Evolutionary conservation across 2,329 filamentous ascomycete species (phyloP), one percentile per base, ranked within the genome.

Genomic region (Penicillium capsulatum): DNA sequence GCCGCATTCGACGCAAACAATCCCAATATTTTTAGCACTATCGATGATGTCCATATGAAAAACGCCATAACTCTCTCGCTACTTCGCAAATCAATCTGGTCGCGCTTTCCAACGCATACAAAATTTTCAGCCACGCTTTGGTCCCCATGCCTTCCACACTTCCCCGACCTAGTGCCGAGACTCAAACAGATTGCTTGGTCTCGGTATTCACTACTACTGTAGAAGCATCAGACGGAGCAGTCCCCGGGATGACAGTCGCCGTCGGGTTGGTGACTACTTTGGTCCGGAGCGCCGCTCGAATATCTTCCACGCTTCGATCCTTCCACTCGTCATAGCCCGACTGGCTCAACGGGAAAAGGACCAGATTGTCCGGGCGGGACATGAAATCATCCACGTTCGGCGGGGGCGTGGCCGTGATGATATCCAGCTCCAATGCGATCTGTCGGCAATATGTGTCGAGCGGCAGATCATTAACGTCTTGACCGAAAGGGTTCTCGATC

Each of bases 401-500:
- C 24, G 75, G 65, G 1, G 75, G 73, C 8, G 67, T 70, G 38
- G 79, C 74, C 15, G 82, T 80, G 51, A 91, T 80, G 42, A 84
- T 79, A 57, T 91, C 84, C 51, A 92, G 72, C 53, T 94, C 87
- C 20, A 75, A 64, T 15, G 83, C 78, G 29, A 92, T 74, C 56
- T 89, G 83, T 26, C 81, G 75, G 66, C 86, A 92, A 71, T 81
- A 94, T 10, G 74, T 69, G 58, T 91, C 86, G 2, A 90, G 73
- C 0, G 84, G 83, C 29, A 90, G 68, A 63, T 92, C 86, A 58
- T 92, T 92, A 52, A 90, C 86, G 48, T 92, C 86, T 48, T 81
- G 74, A 41, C 86, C 86, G 61, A 92, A 92, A 4, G 86, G 86
- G 57, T 92, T 88, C 64, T 92, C 86, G 48, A 92, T 84, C 65